Conservation (phyloP, 805 yeast species). For the Brettanomyces custersianus region DNA sequence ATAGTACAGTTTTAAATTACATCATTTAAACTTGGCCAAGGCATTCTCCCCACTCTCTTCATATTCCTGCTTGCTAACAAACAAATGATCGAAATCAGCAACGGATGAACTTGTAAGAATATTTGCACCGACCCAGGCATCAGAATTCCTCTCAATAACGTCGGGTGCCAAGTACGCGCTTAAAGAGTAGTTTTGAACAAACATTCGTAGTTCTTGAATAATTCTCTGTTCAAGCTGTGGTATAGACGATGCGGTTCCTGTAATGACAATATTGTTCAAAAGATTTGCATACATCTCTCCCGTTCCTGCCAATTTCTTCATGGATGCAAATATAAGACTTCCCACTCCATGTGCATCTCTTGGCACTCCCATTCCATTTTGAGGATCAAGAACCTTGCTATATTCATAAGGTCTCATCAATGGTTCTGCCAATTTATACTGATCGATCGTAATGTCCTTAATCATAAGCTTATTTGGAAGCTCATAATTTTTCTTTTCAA, state of each 20-base stretch:
- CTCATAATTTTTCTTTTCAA: constrained; percentile 41
- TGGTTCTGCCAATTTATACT: constrained; percentile 53
- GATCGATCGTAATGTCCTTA: constrained; percentile 39
- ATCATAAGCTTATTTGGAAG: constrained; percentile 47
- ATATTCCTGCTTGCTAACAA: constrained; percentile 55
- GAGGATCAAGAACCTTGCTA: constrained; percentile 26
- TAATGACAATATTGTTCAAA: constrained; percentile 42
- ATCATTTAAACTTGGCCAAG: constrained; percentile 32
- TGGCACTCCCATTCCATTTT: constrained; percentile 29
- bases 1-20: background rate
- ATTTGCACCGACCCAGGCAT: constrained; percentile 69
- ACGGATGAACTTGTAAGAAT: constrained; percentile 44
- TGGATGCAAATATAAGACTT: constrained; percentile 34
- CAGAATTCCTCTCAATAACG: constrained; percentile 44
- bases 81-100: constrained; percentile 49
- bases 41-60: constrained; percentile 51
- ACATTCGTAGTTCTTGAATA: constrained; percentile 43
- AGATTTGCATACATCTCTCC: constrained; percentile 31
- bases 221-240: constrained; percentile 50
- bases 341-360: constrained; percentile 43
- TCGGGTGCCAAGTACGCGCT: constrained; percentile 32
- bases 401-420: constrained; percentile 56
- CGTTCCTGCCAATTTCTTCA: constrained; percentile 36
- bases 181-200: constrained; percentile 42
- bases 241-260: constrained; percentile 51